Conservation (phyloP, 1,139 yeast genomes). For the Magnusiomyces sp. region DNA sequence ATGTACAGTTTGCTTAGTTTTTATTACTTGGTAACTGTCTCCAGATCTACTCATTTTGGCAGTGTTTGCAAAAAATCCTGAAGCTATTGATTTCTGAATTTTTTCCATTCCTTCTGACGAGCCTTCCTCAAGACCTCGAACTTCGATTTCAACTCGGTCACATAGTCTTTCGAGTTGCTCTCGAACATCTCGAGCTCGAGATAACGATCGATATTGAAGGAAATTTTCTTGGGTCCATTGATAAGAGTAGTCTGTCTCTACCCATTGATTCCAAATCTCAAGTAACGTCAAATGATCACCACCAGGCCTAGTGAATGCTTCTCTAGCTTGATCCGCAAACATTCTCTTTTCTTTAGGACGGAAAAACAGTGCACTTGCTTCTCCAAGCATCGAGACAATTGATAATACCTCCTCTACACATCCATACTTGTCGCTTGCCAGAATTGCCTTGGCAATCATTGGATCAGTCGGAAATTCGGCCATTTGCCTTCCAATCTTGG, state of each 20-base stretch:
- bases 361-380: constrained; percentile 61
- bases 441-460: constrained; percentile 67
- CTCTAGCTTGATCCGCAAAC: constrained; percentile 56
- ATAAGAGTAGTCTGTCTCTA: constrained; percentile 54
- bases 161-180: constrained; percentile 62
- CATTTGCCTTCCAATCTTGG: constrained; percentile 75
- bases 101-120: constrained; percentile 22
- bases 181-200: constrained; percentile 62
- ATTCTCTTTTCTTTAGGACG: constrained; percentile 64
- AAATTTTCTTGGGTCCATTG: constrained; percentile 88
- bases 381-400: constrained; percentile 77
- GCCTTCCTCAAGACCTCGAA: constrained; percentile 23
- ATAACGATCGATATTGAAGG: constrained; percentile 64
- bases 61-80: constrained; percentile 79
- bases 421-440: constrained; percentile 50
- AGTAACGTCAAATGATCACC: constrained; percentile 75
- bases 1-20: constrained; percentile 55
- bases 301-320: constrained; percentile 46
- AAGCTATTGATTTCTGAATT: constrained; percentile 58
- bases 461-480: constrained; percentile 92
- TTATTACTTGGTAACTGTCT: constrained; percentile 55
- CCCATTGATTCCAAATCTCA: constrained; percentile 73
- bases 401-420: constrained; percentile 62
- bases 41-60: constrained; percentile 67
- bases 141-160: constrained; percentile 45